Conservation (phyloP, 176 grass and related monocot genomes). For the Hordeum marinum region DNA sequence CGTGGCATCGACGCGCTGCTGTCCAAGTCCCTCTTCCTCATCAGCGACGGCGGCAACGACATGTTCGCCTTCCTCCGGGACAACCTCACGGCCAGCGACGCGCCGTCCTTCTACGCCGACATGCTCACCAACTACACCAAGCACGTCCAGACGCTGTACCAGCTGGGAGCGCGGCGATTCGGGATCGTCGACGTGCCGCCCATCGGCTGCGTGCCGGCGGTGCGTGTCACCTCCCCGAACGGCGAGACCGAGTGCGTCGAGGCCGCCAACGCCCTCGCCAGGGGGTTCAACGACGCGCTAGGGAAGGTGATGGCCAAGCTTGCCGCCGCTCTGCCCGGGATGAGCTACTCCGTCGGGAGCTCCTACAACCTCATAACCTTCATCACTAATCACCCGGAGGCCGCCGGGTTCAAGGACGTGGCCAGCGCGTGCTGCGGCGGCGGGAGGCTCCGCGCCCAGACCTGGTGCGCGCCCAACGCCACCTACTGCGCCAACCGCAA, state of each 20-base stretch:
- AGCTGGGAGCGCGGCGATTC: constrained; percentile 38
- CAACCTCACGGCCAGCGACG: constrained; percentile 41
- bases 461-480: constrained; percentile 42
- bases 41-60: constrained; percentile 62
- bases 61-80: constrained; percentile 42
- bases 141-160: constrained; percentile 23
- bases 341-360: constrained; percentile 50
- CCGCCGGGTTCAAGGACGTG: constrained; percentile 33
- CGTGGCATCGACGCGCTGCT: constrained; percentile 12
- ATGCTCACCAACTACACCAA: constrained; percentile 42
- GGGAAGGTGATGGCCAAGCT: constrained; percentile 10
- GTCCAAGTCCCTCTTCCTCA: constrained; percentile 48
- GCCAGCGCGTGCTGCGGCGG: constrained; percentile 56
- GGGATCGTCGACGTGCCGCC: constrained; percentile 50
- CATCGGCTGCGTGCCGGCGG: constrained; percentile 50
- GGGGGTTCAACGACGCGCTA: constrained; percentile 48
- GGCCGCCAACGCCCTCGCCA: constrained; percentile 31
- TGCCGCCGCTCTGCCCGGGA: constrained; percentile 20
- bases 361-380: constrained; percentile 36
- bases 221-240: neutral
- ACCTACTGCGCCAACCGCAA: constrained; percentile 39
- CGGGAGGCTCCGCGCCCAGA: constrained; percentile 33
- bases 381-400: constrained; percentile 24
- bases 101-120: constrained; percentile 30
- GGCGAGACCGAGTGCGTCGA: constrained; percentile 36